Base-by-base conservation (phyloP, 306 rosid species). In the Acacia confusa region DNA sequence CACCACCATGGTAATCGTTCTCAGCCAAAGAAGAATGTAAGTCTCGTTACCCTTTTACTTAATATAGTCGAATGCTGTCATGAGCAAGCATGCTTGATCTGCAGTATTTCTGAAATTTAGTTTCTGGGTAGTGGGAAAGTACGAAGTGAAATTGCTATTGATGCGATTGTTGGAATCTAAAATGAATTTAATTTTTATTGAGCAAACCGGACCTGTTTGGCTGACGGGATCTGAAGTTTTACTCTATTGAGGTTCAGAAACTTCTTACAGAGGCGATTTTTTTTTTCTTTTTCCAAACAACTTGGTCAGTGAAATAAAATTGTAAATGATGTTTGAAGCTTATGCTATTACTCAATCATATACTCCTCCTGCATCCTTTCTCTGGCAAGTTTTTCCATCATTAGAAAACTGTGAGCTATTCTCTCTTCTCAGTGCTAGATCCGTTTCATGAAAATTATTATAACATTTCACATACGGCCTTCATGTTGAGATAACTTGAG, bases 1-100 rank as follows among this genome's bases (percentile, higher is more conserved):
- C 90, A 43, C 13, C 57, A 78, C 45, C 80, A 76, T 41, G 78
- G 27, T 60, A 74, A 57, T 36, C 88, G 16, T 76, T 77, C 82
- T 53, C 71, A 14, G 28, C 57, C 57, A 12, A 69, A 41, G 79
- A 84, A 74, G 17, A 78, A 65, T 50, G 97, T 92, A 80, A 47
- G 82, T 75, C 58, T 1, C 77, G 83, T 72, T 72, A 69, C 86
- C 69, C 83, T 79, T 28, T 66, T 38, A 3, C 17, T 22, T 53
- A 1, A 57, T 36, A 3, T 43, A 36, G 13, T 20, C 45, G 10
- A 24, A 43, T n/a, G 58, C 32, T 47, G 20, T 81, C 32, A n/a
- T 41, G 25, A 20, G 24, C 34, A 55, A 40, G 17, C 34, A 5
- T 2, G 50, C 10, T 48, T 63, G 16, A 12, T 78, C 45, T 45